phyloP scores from a whole-genome alignment of 176 grass and related monocot species.

The Puccinellia tenuiflora region DNA sequence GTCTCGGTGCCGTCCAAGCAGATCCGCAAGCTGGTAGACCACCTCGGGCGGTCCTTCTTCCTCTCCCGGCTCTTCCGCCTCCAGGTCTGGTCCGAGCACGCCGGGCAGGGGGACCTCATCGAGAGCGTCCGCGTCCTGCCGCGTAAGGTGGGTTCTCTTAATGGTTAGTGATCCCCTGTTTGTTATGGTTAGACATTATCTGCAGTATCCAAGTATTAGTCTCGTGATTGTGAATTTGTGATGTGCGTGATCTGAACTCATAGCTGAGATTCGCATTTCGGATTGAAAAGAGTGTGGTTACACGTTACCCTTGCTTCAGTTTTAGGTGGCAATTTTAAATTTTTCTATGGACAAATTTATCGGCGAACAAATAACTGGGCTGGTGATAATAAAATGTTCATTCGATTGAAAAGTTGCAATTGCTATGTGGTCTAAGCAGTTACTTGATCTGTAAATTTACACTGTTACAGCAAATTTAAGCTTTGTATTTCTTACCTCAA shows the following conservation, averaged over 20 bases:
- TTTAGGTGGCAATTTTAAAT: neutral
- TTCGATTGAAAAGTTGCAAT: neutral
- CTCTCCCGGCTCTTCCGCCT: constrained; percentile 80
- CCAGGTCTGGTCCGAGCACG: constrained; percentile 72
- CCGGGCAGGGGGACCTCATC: constrained; percentile 52
- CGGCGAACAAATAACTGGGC: neutral
- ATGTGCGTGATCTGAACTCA: neutral
- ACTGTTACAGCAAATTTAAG: neutral
- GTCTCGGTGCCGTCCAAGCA: constrained; percentile 79
- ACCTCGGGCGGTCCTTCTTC: constrained; percentile 85
- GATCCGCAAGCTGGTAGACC: constrained; percentile 96
- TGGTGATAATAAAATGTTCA: neutral
- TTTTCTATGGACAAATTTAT: neutral
- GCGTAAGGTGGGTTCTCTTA: constrained; percentile 47
- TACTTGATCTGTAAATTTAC: neutral
- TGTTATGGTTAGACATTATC: neutral
- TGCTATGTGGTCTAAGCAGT: neutral
- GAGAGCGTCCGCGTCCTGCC: constrained; percentile 89
- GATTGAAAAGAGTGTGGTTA: neutral
- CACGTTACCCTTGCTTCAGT: neutral
- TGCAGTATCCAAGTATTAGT: neutral
- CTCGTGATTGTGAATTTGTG: neutral
- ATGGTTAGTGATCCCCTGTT: neutral
- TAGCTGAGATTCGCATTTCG: neutral
- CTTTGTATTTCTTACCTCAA: neutral